phyloP scores from a whole-genome alignment of 106 monocot genomes.

The Cymbidium sinense region DNA sequence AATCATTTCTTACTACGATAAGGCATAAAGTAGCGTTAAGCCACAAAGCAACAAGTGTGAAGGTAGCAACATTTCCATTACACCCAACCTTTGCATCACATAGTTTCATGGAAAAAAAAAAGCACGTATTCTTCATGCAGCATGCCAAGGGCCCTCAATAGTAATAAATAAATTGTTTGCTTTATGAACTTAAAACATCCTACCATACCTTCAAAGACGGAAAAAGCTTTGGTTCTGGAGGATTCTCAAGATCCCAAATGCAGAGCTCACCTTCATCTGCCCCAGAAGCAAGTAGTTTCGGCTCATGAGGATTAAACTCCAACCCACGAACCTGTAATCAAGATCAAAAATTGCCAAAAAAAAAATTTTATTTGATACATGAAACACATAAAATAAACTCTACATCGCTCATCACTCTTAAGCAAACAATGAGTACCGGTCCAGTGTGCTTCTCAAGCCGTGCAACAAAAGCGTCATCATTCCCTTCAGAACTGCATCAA shows the following conservation, averaged over 20 bases:
- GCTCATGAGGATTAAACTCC: constrained; percentile 62
- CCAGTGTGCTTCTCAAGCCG: constrained; percentile 79
- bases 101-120: neutral
- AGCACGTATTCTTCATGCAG: neutral
- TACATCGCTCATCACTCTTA: neutral
- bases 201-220: constrained; percentile 72
- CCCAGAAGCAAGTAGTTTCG: constrained; percentile 89
- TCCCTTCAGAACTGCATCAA: constrained; percentile 55
- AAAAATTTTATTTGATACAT: neutral
- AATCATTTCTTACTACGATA: neutral
- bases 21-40: neutral
- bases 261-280: constrained; percentile 94
- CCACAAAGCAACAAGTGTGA: no score
- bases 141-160: neutral
- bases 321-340: constrained; percentile 73
- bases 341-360: neutral
- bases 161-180: neutral
- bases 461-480: constrained; percentile 55
- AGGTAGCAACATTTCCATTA: neutral
- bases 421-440: constrained; percentile 39
- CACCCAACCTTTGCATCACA: neutral
- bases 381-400: neutral
- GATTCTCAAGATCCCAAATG: constrained; percentile 86
- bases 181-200: neutral
- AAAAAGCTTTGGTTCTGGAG: constrained; percentile 55